phyloP scores from a whole-genome alignment of 345 rosid species.

The Syzygium jambos region DNA sequence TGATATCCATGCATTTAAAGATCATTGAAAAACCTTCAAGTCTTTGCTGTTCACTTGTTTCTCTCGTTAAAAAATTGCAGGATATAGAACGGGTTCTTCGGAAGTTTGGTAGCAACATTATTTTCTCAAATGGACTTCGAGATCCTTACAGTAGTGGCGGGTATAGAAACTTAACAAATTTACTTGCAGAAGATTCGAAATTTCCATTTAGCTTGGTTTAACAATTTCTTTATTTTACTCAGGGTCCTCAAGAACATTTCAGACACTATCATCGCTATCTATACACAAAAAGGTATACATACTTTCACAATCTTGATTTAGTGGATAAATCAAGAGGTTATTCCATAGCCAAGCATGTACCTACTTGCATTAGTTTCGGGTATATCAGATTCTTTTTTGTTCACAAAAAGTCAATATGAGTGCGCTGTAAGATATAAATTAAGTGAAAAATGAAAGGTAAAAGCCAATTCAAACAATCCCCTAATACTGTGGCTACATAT shows the following conservation, averaged over 20 bases:
- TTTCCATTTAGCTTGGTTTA: not conserved
- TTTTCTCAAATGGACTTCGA: conserved; percentile 51
- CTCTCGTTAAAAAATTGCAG: conserved; percentile 12
- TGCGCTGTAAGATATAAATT: not conserved
- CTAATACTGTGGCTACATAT: not conserved
- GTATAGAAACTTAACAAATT: conserved; percentile 5
- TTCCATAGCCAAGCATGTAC: not conserved
- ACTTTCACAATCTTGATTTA: not conserved
- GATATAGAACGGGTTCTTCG: conserved; percentile 29
- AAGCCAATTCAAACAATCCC: not conserved
- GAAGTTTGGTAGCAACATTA: conserved; percentile 45
- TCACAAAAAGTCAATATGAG: no score
- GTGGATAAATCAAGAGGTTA: not conserved
- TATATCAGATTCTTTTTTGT: not conserved
- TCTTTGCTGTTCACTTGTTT: not conserved
- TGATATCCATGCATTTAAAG: not conserved
- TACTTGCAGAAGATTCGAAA: not conserved
- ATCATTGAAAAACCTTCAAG: not conserved
- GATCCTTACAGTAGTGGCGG: conserved; percentile 61
- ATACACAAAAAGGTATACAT: not conserved
- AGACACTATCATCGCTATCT: not conserved
- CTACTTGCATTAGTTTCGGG: not conserved
- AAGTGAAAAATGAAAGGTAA: not conserved
- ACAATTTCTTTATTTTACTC: not conserved
- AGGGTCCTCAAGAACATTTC: not conserved